Conservation (phyloP, 345 rosid species). For the Citrus medica region DNA sequence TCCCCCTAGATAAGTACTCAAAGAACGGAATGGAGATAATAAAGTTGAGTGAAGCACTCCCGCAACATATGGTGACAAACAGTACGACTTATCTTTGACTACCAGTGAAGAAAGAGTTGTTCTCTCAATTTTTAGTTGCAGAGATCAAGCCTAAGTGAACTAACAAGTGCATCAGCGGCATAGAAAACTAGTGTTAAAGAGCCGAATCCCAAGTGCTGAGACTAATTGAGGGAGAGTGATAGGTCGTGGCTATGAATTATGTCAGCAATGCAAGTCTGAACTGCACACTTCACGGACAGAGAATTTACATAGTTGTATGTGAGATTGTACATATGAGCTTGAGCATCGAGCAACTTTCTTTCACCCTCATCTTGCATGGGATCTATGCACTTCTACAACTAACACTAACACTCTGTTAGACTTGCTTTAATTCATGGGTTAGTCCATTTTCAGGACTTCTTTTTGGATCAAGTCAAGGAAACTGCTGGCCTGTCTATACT, state of each 20-base stretch:
- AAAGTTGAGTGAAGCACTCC: constrained; percentile 26
- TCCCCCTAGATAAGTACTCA: constrained; percentile 25
- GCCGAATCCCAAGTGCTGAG: constrained; percentile 31
- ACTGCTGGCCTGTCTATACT: too few species aligned
- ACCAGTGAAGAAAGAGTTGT: constrained; percentile 35
- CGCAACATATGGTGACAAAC: constrained; percentile 32
- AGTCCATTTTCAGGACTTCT: too few species aligned
- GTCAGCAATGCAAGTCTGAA: constrained; percentile 43
- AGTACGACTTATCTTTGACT: constrained; percentile 22
- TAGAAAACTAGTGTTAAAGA: constrained; percentile 16
- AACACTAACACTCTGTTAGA: too few species aligned
- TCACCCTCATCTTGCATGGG: neutral
- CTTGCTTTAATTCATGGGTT: too few species aligned
- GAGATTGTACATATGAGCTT: constrained; percentile 38
- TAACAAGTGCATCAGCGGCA: constrained; percentile 40
- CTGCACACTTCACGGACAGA: constrained; percentile 41
- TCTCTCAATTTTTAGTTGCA: constrained; percentile 13
- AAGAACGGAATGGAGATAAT: constrained; percentile 24
- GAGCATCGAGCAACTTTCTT: constrained; percentile 32
- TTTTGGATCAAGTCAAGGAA: too few species aligned
- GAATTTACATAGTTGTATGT: constrained; percentile 35
- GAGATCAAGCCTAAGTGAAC: constrained; percentile 38
- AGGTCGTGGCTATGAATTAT: constrained; percentile 35
- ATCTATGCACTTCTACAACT: neutral
- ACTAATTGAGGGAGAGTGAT: constrained; percentile 36